Evolutionary conservation across 2,329 filamentous ascomycete species (phyloP), one percentile per base, ranked within the genome.

Genomic region (Aspergillus sp.): DNA sequence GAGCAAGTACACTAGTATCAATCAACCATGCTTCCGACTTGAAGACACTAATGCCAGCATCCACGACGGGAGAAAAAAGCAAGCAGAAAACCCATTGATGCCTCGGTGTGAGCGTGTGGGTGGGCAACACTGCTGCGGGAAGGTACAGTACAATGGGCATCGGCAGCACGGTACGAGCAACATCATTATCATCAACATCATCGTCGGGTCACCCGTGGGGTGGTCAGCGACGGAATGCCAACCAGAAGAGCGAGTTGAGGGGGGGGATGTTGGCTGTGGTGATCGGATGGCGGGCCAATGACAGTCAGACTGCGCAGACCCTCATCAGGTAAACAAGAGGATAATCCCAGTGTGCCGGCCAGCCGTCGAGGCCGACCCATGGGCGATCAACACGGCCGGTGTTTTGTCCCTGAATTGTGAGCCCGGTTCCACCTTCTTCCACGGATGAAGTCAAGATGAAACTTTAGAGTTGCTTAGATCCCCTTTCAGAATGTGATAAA

Each of bases 311-410:
- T 21, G 21, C 38, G 30, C 48, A 39, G 47, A 49, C 50, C 53
- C 19, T 36, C 42, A 48, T 57, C 53, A 15, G 55, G 58, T 54
- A 63, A 57, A 36, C 39, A 50, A 30, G 15, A 52, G 39, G 59
- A 61, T 60, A 57, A 64, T 59, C 54, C 39, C 17, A 25, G 32
- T 23, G 32, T 23, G 53, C 23, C 53, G 42, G 53, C 15, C 39
- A 32, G 27, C 39, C 25, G 44, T 52, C 25, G 61, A 62, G 47
- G 54, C 56, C 62, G 57, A 62, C 51, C 62, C 62, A 64, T 64
- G 63, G 63, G 44, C 32, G 62, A 65, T 65, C 62, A 59, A 15
- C 59, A 62, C 32, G 54, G 41, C 62, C 63, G 59, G 59, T 59
- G 59, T 63, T 64, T 64, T 59, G 51, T 39, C 62, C 62, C 53